Evolutionary conservation across 441 rosid genomes (phyloP).

Genomic region (Breynia disticha): DNA sequence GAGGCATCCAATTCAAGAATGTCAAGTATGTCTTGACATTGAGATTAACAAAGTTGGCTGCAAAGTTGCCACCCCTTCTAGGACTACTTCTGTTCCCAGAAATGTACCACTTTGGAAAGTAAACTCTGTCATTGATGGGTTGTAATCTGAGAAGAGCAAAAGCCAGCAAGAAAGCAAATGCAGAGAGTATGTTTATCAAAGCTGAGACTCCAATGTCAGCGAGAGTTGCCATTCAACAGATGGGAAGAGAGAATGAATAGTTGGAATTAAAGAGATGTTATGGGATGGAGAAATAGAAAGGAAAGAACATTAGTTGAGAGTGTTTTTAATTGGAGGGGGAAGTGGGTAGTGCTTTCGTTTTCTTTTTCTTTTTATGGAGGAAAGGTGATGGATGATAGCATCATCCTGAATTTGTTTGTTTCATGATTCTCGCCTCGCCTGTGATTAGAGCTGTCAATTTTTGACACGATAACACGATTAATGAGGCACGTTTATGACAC

Average conservation of each 20-base stretch:
- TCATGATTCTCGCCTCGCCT: no score
- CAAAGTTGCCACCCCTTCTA: conserved; percentile 39
- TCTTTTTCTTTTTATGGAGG: no score
- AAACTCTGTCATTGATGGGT: conserved; percentile 87
- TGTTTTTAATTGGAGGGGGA: no score
- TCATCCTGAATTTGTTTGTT: no score
- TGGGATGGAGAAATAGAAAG: no score
- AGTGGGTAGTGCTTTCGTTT: no score
- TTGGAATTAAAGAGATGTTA: no score
- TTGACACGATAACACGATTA: no score
- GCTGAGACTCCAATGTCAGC: conserved; percentile 89
- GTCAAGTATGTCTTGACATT: conserved; percentile 60
- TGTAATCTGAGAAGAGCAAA: conserved; percentile 85
- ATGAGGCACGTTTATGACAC: no score
- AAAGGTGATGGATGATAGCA: no score
- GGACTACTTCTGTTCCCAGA: conserved; percentile 62
- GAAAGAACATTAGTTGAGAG: no score
- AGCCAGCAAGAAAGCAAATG: conserved; percentile 73
- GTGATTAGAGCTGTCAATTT: no score
- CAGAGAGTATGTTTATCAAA: conserved; percentile 59
- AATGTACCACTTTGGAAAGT: conserved; percentile 87
- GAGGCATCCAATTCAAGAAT: conserved; percentile 98
- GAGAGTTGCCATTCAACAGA: conserved; percentile 65
- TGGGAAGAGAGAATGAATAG: conserved; percentile 2
- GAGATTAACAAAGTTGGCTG: conserved; percentile 78